These are phyloP conservation scores for Isatis tinctoria DNA, from an alignment of 345 rosid genomes.

Conservation along the genomic window DNA sequence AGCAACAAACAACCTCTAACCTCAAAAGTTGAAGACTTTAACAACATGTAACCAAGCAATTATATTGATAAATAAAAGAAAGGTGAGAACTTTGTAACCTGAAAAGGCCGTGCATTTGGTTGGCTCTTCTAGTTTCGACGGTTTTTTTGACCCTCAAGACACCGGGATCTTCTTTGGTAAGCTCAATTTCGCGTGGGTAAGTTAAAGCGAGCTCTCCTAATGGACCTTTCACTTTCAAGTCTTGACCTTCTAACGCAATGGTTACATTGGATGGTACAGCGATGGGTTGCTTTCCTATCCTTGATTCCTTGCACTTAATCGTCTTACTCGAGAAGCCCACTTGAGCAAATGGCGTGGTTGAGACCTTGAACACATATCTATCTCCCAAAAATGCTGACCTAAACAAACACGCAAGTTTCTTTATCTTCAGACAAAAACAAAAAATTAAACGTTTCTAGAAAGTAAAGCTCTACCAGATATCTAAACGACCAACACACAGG, in stretches of 20 bases:
- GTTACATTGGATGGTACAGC: slow-evolving; percentile 75
- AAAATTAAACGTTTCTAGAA: not conserved
- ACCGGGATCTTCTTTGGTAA: slow-evolving; percentile 68
- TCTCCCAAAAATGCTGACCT: slow-evolving; percentile 71
- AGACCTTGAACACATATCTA: slow-evolving; percentile 39
- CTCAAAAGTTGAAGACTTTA: not conserved
- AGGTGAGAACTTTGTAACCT: slow-evolving; percentile 48
- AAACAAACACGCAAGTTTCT: slow-evolving; percentile 10
- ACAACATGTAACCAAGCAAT: too few species aligned
- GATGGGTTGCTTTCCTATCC: slow-evolving; percentile 87
- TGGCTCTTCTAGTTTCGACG: slow-evolving; percentile 79
- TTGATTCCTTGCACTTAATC: slow-evolving; percentile 85
- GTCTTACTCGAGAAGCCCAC: slow-evolving; percentile 45
- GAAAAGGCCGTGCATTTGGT: slow-evolving; percentile 98
- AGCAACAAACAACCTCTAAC: not conserved
- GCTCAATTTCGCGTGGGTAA: slow-evolving; percentile 77
- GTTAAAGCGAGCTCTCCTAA: slow-evolving; percentile 71
- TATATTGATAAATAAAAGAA: not conserved
- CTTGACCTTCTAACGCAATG: slow-evolving; percentile 61
- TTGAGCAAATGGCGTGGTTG: slow-evolving; percentile 35
- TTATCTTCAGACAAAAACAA: not conserved
- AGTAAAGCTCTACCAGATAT: not conserved
- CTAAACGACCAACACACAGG: not conserved
- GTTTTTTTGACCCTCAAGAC: slow-evolving; percentile 60
- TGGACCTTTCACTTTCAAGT: slow-evolving; percentile 81